Evolutionary conservation across 768 basidiomycete species (phyloP), one percentile per base, ranked within the genome.

Genomic region (Trametopsis cervina): DNA sequence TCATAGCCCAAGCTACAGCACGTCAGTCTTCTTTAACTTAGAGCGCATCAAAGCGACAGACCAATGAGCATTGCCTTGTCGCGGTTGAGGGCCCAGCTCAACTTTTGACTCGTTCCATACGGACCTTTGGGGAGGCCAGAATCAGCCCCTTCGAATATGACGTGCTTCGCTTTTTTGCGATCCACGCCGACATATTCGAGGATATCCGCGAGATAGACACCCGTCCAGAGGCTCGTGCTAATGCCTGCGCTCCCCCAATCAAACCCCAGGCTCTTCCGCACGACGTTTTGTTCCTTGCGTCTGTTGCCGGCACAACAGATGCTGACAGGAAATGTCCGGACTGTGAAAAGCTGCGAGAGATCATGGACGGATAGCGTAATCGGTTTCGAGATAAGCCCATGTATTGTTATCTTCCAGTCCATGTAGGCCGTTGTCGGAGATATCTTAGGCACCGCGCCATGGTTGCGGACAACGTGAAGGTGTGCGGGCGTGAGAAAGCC

Each of bases 251-350:
- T 66, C 6, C 78, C 78, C 78, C 78, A 80, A 17, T 59, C 66
- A 54, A 80, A 80, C 0, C 79, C 79, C 1, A 80, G 68, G 6
- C 72, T 70, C 58, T 81, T 76, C 13, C 67, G 68, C 25, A 81
- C 70, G 40, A 79, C 63, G 54, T 84, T 84, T 57, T 83, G 81
- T 55, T 84, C 81, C 57, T 81, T 83, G 22, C 81, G 65, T 2
- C 81, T 63, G 58, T 83, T 83, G 1, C 81, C 81, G 1, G 81
- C 81, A 52, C 81, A 83, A 2, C 77, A 76, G 10, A 83, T 59
- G 0, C 81, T 83, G 17, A 82, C 68, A 3, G 81, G 81, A 3
- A 81, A 51, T 0, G 80, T 83, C 4, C 81, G 73, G 7, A 74
- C 65, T 9, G 68, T 63, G 55, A 82, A 80, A n/a, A 53, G 63